phyloP scores from a whole-genome alignment of 1,139 yeast species.

The Saccharomycopsis crataegensis region DNA sequence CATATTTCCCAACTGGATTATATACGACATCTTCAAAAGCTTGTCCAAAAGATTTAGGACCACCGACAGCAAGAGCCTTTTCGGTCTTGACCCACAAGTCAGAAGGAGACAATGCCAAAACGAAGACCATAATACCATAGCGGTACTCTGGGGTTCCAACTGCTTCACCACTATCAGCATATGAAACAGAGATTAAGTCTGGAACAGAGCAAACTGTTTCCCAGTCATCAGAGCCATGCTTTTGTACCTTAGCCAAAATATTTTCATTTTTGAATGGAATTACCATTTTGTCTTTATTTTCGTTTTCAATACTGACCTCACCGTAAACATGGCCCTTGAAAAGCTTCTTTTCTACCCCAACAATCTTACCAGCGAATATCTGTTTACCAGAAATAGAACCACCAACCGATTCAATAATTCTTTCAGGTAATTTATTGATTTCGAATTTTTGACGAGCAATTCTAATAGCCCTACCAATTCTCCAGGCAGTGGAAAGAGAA shows the following conservation, averaged over 20 bases:
- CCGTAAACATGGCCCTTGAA: constrained; percentile 42
- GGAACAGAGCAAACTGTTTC: constrained; percentile 37
- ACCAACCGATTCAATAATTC: constrained; percentile 34
- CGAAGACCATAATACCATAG: constrained; percentile 37
- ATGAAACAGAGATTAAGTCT: constrained; percentile 38
- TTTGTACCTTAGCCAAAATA: constrained; percentile 29
- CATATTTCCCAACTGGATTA: constrained; percentile 32
- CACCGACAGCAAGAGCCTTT: constrained; percentile 34
- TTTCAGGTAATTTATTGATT: constrained; percentile 31
- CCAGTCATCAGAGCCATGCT: constrained; percentile 21
- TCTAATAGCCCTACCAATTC: constrained; percentile 39
- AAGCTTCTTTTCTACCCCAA: constrained; percentile 35
- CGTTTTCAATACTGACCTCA: constrained; percentile 34
- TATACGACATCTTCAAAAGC: constrained; percentile 31
- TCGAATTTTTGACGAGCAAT: constrained; percentile 32
- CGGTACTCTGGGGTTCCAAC: constrained; percentile 42
- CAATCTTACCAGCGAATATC: constrained; percentile 38
- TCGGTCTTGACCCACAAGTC: constrained; percentile 34
- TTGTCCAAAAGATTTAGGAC: constrained; percentile 33
- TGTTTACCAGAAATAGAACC: constrained; percentile 30
- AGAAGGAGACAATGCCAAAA: constrained; percentile 35
- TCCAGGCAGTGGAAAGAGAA: constrained; percentile 39
- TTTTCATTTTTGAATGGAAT: constrained; percentile 44
- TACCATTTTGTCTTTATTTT: constrained; percentile 23
- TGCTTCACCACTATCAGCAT: constrained; percentile 38